Conservation (phyloP, 352 stramenopile genomes). For the Poterioochromonas sp. region DNA sequence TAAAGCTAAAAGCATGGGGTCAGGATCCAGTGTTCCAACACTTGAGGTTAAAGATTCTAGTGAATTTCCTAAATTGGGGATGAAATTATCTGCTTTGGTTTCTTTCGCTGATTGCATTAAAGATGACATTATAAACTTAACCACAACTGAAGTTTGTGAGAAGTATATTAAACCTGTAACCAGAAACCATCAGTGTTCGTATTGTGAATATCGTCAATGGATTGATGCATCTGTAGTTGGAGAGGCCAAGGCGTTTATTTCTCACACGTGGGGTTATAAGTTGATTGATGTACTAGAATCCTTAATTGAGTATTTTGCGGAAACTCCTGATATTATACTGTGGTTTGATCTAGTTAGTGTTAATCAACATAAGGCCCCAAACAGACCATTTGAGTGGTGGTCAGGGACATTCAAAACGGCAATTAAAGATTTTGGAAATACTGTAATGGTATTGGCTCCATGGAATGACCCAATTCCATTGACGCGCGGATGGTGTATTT, state of each 20-base stretch:
- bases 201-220: not conserved
- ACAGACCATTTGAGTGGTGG: conserved; percentile 20
- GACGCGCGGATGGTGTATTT: conserved; percentile 3
- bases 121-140: not conserved
- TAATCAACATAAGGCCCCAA: not conserved
- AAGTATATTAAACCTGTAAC: not conserved
- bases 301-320: not conserved
- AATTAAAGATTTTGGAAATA: conserved; percentile 5
- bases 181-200: not conserved
- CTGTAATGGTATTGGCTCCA: conserved; percentile 2
- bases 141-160: not conserved
- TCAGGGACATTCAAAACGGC: not conserved
- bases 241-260: conserved; percentile 7
- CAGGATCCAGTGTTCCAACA: too few relatives aligned
- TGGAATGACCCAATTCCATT: conserved; percentile 21
- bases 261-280: conserved; percentile 6
- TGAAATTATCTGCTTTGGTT: too few relatives aligned
- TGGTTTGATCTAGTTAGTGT: conserved; percentile 20
- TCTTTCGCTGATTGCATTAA: too few relatives aligned
- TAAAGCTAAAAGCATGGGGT: too few relatives aligned
- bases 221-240: too few relatives aligned
- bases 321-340: not conserved
- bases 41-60: too few relatives aligned
- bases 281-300: not conserved
- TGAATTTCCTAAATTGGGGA: too few relatives aligned